Evolutionary conservation across 192 early-diverging fungal genomes (phyloP).

Genomic region (Globomyces pollinis-pini): DNA sequence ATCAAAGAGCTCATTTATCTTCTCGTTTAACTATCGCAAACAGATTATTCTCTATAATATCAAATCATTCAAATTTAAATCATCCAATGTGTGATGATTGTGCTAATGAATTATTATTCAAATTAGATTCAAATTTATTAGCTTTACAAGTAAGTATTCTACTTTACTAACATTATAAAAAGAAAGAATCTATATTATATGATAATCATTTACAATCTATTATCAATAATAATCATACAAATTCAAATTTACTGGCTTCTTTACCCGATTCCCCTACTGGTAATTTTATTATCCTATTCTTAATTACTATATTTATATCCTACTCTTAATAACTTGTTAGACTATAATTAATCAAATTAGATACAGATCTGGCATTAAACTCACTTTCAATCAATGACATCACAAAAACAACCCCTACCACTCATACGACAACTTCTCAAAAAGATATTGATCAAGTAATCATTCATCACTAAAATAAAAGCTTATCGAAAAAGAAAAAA

Average conservation of each 20-base stretch:
- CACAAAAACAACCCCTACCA: neutral
- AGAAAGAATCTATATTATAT: no score
- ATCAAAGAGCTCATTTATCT: neutral
- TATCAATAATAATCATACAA: no score
- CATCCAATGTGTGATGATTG: constrained; percentile 91
- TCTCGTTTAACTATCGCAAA: constrained; percentile 22
- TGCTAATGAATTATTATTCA: constrained; percentile 65
- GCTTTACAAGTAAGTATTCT: constrained; percentile 68
- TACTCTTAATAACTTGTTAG: no score
- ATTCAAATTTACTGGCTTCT: no score
- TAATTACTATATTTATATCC: no score
- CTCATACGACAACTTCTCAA: neutral
- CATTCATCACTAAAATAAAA: neutral
- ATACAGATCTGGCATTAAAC: no score
- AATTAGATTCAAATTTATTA: constrained; percentile 58
- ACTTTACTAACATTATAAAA: constrained; percentile 40
- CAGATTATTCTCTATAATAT: constrained; percentile 71
- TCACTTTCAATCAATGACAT: neutral
- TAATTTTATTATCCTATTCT: no score
- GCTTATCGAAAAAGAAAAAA: constrained; percentile 1
- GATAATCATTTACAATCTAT: no score
- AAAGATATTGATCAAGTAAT: neutral
- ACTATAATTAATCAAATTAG: no score
- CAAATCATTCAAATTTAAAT: constrained; percentile 60
- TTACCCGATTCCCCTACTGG: no score